Conservation (phyloP, 257 asterid species). For the Lycium ferocissimum region DNA sequence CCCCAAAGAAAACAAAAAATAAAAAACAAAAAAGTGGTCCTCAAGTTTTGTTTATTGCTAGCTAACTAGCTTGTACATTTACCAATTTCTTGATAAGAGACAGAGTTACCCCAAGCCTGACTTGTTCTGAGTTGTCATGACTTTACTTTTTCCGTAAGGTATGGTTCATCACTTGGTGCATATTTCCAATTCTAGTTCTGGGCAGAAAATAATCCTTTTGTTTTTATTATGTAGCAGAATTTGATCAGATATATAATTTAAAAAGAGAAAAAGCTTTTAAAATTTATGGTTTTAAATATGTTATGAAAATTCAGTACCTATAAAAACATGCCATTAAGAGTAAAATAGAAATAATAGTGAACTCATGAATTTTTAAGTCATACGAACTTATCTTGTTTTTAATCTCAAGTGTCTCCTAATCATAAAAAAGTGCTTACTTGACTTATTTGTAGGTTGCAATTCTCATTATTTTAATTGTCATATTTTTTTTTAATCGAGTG, state of each 20-base stretch:
- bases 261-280: neutral
- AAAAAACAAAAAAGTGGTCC: neutral
- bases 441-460: too few species aligned
- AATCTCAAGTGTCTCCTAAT: too few species aligned
- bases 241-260: neutral
- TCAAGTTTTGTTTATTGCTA: slow-evolving; percentile 11
- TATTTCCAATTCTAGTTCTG: neutral
- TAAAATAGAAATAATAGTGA: too few species aligned
- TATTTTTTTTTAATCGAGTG: too few species aligned
- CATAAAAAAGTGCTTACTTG: too few species aligned
- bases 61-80: slow-evolving; percentile 16
- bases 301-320: too few species aligned
- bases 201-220: neutral
- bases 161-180: neutral
- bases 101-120: slow-evolving; percentile 19
- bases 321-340: too few species aligned
- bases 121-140: slow-evolving; percentile 43
- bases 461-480: too few species aligned
- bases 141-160: slow-evolving; percentile 34
- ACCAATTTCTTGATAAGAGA: slow-evolving; percentile 30
- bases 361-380: too few species aligned
- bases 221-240: neutral
- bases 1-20: neutral
- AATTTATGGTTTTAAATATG: neutral
- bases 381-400: too few species aligned